These are phyloP conservation scores for Ustilago sp. DNA, from an alignment of 1,284 basidiomycete genomes.

Conservation along the genomic window DNA sequence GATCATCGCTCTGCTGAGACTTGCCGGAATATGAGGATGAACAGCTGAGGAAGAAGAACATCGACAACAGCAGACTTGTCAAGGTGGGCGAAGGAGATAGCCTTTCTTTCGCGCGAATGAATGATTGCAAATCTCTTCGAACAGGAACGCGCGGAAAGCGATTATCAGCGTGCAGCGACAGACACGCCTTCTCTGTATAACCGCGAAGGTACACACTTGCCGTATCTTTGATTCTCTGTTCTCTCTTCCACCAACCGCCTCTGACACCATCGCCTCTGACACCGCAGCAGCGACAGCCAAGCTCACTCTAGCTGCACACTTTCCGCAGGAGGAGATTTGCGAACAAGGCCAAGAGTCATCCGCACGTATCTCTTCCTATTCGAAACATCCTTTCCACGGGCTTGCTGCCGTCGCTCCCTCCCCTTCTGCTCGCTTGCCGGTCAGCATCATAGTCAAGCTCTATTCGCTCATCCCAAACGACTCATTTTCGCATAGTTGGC, in stretches of 20 bases:
- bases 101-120: slow-evolving; percentile 14
- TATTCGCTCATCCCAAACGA: slow-evolving; percentile 7
- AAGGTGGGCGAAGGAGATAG: background rate
- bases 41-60: background rate
- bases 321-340: background rate
- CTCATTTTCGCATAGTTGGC: background rate
- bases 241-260: background rate
- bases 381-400: slow-evolving; percentile 1
- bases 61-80: background rate
- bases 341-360: background rate
- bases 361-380: background rate
- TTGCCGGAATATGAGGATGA: background rate
- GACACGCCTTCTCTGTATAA: slow-evolving; percentile 8
- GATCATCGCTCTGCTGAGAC: background rate
- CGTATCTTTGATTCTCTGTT: slow-evolving; percentile 12
- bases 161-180: slow-evolving; percentile 26
- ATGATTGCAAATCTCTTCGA: background rate
- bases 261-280: background rate
- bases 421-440: background rate
- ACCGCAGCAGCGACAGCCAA: background rate
- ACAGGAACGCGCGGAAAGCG: slow-evolving; percentile 3
- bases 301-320: background rate
- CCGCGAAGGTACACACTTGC: slow-evolving; percentile 33
- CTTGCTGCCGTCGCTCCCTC: background rate
- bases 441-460: slow-evolving; percentile 3